Percentiles rank a stretch among this genome's conserved stretches.
phyloP scores from a whole-genome alignment of 768 basidiomycete genomes.

The Hemileccinum rubropunctum region DNA sequence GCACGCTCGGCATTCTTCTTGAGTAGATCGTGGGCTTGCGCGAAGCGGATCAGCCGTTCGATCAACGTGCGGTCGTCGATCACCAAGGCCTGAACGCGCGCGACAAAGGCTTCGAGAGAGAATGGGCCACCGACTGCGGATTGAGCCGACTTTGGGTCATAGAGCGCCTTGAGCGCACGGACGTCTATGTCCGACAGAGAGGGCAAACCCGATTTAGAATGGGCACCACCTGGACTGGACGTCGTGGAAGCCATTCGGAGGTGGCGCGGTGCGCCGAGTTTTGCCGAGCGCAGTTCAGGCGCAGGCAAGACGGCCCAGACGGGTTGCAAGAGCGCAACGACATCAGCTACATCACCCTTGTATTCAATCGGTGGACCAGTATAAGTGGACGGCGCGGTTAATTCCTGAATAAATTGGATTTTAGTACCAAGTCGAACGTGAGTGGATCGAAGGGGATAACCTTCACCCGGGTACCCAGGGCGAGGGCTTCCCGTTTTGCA shows the following conservation, averaged over 20 bases:
- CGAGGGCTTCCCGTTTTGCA: slow-evolving; percentile 39
- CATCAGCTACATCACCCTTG: slow-evolving; percentile 47
- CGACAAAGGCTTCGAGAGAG: slow-evolving; percentile 71
- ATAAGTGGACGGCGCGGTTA: slow-evolving; percentile 20
- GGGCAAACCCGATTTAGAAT: slow-evolving; percentile 30
- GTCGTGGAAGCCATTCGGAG: slow-evolving; percentile 48
- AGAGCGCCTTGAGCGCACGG: slow-evolving; percentile 79
- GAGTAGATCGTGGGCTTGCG: slow-evolving; percentile 84
- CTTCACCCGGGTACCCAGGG: slow-evolving; percentile 39
- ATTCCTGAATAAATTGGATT: slow-evolving; percentile 15
- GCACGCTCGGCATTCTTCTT: slow-evolving; percentile 92
- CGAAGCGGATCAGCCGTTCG: slow-evolving; percentile 79
- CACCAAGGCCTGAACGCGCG: slow-evolving; percentile 76
- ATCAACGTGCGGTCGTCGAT: slow-evolving; percentile 82
- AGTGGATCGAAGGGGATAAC: slow-evolving; percentile 19
- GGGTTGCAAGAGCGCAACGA: slow-evolving; percentile 63
- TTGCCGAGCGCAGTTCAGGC: slow-evolving; percentile 74
- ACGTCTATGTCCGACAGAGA: slow-evolving; percentile 86
- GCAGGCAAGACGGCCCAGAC: slow-evolving; percentile 85
- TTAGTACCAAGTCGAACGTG: neutral
- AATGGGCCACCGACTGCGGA: slow-evolving; percentile 41
- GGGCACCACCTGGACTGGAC: slow-evolving; percentile 31
- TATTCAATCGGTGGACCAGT: slow-evolving; percentile 29
- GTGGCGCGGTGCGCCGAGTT: slow-evolving; percentile 46
- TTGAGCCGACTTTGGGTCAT: slow-evolving; percentile 42